Conservation (phyloP, 2,329 filamentous ascomycete genomes). For the Diaporthe sp. region DNA sequence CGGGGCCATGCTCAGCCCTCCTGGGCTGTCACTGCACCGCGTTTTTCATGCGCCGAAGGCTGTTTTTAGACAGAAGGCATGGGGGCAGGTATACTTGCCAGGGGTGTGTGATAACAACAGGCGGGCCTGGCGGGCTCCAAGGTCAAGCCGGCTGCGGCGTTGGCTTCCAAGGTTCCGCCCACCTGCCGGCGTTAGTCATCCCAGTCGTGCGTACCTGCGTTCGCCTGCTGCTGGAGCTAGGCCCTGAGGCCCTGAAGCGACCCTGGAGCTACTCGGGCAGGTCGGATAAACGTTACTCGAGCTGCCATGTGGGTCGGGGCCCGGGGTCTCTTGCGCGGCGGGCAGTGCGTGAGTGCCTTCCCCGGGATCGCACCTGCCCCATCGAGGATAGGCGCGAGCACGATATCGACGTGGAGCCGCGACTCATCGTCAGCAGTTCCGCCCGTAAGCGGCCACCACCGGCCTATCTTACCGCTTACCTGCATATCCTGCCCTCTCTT, state of each 20-base stretch:
- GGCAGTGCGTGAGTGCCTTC: not conserved
- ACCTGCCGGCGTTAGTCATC: conserved; percentile 2
- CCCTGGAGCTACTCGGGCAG: not conserved
- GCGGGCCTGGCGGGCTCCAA: not conserved
- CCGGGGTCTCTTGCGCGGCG: not conserved
- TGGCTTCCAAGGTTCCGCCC: not conserved
- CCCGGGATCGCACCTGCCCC: conserved; percentile 11
- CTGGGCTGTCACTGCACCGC: not conserved
- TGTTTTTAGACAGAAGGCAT: conserved; percentile 5
- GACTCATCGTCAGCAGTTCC: not conserved
- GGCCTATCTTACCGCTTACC: not conserved
- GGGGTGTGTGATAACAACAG: not conserved
- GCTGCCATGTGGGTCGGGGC: not conserved
- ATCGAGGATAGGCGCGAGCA: conserved; percentile 26
- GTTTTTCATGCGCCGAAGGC: not conserved
- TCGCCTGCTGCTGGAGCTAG: not conserved
- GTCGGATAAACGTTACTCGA: not conserved
- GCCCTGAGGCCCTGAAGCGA: not conserved
- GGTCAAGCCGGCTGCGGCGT: not conserved
- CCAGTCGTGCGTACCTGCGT: not conserved
- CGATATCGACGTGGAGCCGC: not conserved
- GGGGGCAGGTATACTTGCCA: not conserved
- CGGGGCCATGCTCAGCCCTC: not conserved
- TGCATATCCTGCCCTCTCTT: conserved; percentile 4
- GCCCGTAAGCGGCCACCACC: conserved; percentile 4